phyloP scores from a whole-genome alignment of 108 stramenopile genomes.

The Heterococcus sp. region DNA sequence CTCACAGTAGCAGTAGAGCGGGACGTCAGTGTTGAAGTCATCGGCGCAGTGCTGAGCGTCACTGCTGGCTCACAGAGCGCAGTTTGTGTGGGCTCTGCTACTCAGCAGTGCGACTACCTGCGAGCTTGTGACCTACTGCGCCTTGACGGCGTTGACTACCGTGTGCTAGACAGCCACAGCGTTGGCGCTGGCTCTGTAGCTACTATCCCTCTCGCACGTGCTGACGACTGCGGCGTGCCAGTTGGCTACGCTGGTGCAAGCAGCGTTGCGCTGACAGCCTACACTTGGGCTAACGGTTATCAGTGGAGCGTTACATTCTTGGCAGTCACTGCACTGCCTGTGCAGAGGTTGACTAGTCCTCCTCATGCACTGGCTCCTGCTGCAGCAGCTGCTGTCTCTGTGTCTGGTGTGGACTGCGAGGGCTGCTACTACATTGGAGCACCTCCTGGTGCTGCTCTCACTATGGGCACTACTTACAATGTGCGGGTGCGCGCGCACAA shows the following conservation, averaged over 20 bases:
- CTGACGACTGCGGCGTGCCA: constrained; percentile 56
- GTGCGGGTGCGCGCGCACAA: constrained; percentile 74
- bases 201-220: not conserved
- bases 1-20: constrained; percentile 54
- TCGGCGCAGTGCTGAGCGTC: constrained; percentile 53
- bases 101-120: constrained; percentile 59
- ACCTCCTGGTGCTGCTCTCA: constrained; percentile 27
- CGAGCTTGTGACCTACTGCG: constrained; percentile 52
- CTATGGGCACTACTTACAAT: constrained; percentile 67
- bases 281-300: constrained; percentile 67
- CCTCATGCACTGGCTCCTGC: constrained; percentile 33
- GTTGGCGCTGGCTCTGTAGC: constrained; percentile 18
- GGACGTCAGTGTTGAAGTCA: constrained; percentile 4
- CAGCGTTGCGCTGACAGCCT: constrained; percentile 26
- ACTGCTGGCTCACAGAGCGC: constrained; percentile 41
- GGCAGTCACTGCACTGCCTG: constrained; percentile 7
- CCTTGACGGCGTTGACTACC: constrained; percentile 63
- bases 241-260: constrained; percentile 50
- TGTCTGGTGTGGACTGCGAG: constrained; percentile 61
- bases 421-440: constrained; percentile 60
- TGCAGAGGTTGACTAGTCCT: constrained; percentile 36
- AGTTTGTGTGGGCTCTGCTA: constrained; percentile 49
- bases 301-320: constrained; percentile 70
- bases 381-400: constrained; percentile 25
- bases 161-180: constrained; percentile 56